A percentile compares a stretch with the other conserved stretches of the same genome.
These are phyloP conservation scores for Anthostomella pinea DNA, from an alignment of 2,329 filamentous ascomycete species.

Conservation along the genomic window DNA sequence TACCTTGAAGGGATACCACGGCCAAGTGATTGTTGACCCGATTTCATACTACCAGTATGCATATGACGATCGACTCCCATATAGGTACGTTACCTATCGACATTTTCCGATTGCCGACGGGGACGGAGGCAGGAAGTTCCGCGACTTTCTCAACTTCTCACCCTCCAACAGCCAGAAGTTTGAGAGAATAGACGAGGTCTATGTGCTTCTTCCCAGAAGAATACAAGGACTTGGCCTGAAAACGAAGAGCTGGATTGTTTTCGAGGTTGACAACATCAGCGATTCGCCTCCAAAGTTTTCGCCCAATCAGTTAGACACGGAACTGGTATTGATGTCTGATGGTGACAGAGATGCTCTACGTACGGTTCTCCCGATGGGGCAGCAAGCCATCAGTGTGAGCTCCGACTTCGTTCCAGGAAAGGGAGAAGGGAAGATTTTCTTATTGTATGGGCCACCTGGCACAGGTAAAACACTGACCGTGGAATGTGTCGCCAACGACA, in stretches of 20 bases:
- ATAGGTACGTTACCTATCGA: not conserved
- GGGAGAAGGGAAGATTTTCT: conserved; percentile 1
- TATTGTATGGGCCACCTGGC: conserved; percentile 1
- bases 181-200: not conserved
- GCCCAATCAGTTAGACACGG: not conserved
- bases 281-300: not conserved
- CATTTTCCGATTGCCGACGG: not conserved
- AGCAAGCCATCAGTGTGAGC: not conserved
- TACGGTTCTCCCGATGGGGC: not conserved
- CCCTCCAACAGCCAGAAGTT: not conserved
- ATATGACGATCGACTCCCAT: not conserved
- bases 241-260: not conserved
- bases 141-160: not conserved
- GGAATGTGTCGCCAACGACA: conserved; percentile 2
- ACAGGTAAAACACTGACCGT: conserved; percentile 2
- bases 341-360: not conserved
- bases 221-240: not conserved
- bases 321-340: conserved; percentile 1
- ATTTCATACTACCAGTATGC: not conserved
- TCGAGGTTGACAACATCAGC: conserved; percentile 1
- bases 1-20: not conserved
- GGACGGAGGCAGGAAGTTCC: conserved; percentile 1
- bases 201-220: not conserved
- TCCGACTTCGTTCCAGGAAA: not conserved
- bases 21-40: not conserved